Evolutionary conservation across 805 yeast genomes (phyloP), one percentile per base, ranked within the genome.

Genomic region (Cyberlindnera galapagoensis): DNA sequence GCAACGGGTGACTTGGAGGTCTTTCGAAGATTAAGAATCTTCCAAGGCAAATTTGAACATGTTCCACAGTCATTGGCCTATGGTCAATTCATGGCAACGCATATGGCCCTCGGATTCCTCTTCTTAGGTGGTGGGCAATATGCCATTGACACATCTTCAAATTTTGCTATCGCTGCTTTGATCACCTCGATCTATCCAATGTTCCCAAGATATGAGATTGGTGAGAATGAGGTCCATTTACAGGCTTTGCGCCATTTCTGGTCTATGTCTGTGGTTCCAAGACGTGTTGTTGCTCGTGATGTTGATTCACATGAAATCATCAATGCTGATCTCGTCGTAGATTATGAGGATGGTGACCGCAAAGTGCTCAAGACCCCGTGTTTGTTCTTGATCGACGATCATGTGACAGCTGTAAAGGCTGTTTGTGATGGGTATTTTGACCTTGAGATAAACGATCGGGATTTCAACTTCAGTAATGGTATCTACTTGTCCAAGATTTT

Each of bases 51-150:
- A 30, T 39, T 47, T 25, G 33, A 46, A 6, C 36, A 21, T 8
- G 12, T 35, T 0, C 28, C 33, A 24, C 34, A 45, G 10, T 56
- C 55, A 25, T 51, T 44, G n/a, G 56, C 57, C 4, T 86, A 72
- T 53, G 92, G 95, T 0, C 73, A 76, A 38, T 83, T 73, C 47
- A 74, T 82, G 76, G 83, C 88, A 0, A 65, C 78, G 2, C 85
- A 83, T 46, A 70, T 84, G 63, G 83, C 94, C 0, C 57, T 92
- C 23, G 99, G 99, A 3, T 76, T 90, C 46, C 61, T 90, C 33
- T 88, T 90, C 51, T 55, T 92, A 22, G 96, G 96, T 1, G 92
- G 95, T 2, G 96, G 97, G 0, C 96, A 86, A 52, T 86, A 76
- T 54, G 87, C 94, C 0, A 71, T 92, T 36, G 67, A 74, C 23